Evolutionary conservation across 1,139 yeast species (phyloP).

Genomic region (Saccharomycopsis hybrid): DNA sequence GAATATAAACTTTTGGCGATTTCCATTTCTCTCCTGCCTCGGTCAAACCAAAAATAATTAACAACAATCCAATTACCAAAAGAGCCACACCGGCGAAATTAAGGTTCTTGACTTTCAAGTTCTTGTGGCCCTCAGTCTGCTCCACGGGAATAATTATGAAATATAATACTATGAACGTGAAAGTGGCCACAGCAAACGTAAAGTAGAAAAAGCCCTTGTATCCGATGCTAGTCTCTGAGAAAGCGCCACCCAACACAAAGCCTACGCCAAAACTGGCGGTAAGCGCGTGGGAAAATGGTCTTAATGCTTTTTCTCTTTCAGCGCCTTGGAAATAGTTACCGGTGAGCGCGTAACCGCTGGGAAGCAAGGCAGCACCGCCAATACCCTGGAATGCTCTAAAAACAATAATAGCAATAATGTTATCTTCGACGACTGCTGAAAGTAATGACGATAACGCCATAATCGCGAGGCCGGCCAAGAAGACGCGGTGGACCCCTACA

Average conservation of each 20-base stretch:
- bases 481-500: constrained; percentile 29
- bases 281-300: constrained; percentile 26
- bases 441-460: constrained; percentile 28
- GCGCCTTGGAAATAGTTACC: constrained; percentile 30
- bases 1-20: constrained; percentile 26
- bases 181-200: constrained; percentile 26
- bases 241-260: constrained; percentile 33
- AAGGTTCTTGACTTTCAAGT: constrained; percentile 24
- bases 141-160: constrained; percentile 27
- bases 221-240: constrained; percentile 28
- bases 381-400: constrained; percentile 34
- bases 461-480: constrained; percentile 22
- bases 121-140: constrained; percentile 24
- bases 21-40: constrained; percentile 27
- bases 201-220: constrained; percentile 30
- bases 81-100: constrained; percentile 28
- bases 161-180: constrained; percentile 22
- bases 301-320: constrained; percentile 26
- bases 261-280: constrained; percentile 31
- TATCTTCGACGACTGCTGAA: constrained; percentile 27
- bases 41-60: constrained; percentile 28
- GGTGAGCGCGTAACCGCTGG: constrained; percentile 29
- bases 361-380: constrained; percentile 32
- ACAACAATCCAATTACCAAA: constrained; percentile 28
- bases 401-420: constrained; percentile 28